Base-by-base conservation (phyloP, 2,329 filamentous ascomycete species). In the Fusarium setosum region DNA sequence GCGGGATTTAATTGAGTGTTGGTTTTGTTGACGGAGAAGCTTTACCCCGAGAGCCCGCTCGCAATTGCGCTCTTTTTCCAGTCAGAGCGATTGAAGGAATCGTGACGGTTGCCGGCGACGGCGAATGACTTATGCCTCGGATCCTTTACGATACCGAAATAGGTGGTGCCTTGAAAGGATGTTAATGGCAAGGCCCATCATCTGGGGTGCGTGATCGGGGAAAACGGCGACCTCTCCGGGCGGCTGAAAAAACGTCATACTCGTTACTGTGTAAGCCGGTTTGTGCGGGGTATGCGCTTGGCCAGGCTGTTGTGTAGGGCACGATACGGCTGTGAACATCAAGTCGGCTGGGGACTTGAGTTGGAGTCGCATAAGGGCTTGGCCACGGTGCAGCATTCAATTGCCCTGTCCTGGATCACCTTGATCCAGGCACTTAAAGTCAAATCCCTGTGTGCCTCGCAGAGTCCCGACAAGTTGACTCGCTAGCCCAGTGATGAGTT, bases 251-350 rank as follows among this genome's bases (percentile, higher is more conserved):
- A 42, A 66, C 42, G 50, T 53, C 59, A 67, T 41, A 55, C 23
- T 45, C 35, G 52, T 41, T 63, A 54, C 24, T 32, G 47, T 54
- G 42, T 38, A 62, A 63, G 58, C 60, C 45, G 38, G 17, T 37
- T 52, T 58, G 51, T 67, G 63, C 63, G 63, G 63, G 63, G 63
- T 65, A 67, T 53, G 41, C 58, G 47, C 56, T 63, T 54, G 44
- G 54, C 58, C 35, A 51, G 26, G 24, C 20, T 51, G 17, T 38
- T 26, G 34, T 20, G 34, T 62, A 50, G 17, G 41, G 18, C 21
- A 23, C 18, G 20, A 26, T 24, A 41, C 45, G 45, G 21, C 24
- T n/a, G n/a, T 6, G 17, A 41, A 42, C 18, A 34, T 42, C 37
- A 40, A 13, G 24, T 24, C 21, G 37, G 29, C 37, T 42, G 37